A percentile compares a stretch with the other conserved stretches of the same genome.
These are phyloP conservation scores for Magnolia kwangsiensis DNA, from an alignment of 164 flowering plant genomes.

Conservation along the genomic window DNA sequence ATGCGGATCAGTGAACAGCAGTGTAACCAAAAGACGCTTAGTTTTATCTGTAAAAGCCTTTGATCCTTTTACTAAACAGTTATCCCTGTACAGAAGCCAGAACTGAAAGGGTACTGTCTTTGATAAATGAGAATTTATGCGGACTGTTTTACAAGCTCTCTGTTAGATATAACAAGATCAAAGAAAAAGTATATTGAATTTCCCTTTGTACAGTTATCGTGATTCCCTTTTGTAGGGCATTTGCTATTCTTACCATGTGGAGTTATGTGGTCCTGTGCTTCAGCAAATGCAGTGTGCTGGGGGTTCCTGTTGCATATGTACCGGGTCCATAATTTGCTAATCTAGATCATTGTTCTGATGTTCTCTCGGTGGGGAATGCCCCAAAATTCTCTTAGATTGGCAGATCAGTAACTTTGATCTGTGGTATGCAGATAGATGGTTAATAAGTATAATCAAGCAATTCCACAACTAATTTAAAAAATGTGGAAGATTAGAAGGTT, in stretches of 20 bases:
- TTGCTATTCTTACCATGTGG: background rate
- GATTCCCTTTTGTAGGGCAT: background rate
- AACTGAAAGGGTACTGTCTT: conserved; percentile 26
- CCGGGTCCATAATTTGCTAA: too few species aligned
- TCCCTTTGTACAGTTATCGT: conserved; percentile 1
- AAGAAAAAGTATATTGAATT: background rate
- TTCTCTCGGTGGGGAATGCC: too few species aligned
- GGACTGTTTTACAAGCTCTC: background rate
- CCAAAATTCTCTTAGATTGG: too few species aligned
- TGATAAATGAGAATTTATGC: conserved; percentile 13
- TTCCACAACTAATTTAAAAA: too few species aligned
- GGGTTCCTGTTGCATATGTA: background rate
- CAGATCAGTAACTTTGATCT: too few species aligned
- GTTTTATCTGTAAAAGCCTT: conserved; percentile 16
- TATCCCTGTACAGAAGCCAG: conserved; percentile 34
- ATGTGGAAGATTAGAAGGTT: too few species aligned
- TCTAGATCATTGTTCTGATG: too few species aligned
- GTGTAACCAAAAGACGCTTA: background rate
- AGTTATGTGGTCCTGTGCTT: background rate
- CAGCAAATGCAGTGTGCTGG: background rate
- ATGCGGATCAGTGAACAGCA: conserved; percentile 40
- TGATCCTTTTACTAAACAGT: conserved; percentile 11
- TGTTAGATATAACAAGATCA: background rate
- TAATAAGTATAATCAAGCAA: too few species aligned
- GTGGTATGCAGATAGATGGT: too few species aligned